These are phyloP conservation scores for Rutstroemia sp. DNA, from an alignment of 2,329 filamentous ascomycete genomes.

Conservation along the genomic window DNA sequence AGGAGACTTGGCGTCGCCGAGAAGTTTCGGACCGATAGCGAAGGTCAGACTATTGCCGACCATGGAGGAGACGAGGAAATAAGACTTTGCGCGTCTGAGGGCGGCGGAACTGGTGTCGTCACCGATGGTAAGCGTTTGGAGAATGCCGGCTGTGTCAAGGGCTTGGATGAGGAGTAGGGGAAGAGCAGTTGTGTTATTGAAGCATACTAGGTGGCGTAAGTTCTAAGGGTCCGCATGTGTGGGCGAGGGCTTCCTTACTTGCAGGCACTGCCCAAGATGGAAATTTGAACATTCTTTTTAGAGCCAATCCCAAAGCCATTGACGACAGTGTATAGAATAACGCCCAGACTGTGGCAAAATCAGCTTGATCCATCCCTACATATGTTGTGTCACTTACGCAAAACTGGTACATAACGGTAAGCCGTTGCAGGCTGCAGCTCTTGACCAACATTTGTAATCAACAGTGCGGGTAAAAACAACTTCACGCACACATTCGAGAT, in stretches of 20 bases:
- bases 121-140: slow-evolving; percentile 38
- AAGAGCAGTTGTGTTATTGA: slow-evolving; percentile 43
- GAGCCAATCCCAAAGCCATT: slow-evolving; percentile 35
- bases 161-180: slow-evolving; percentile 38
- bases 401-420: slow-evolving; percentile 31
- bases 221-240: no score
- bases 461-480: slow-evolving; percentile 39
- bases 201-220: not conserved
- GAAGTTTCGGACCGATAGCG: slow-evolving; percentile 50
- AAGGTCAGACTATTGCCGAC: slow-evolving; percentile 57
- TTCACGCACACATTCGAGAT: slow-evolving; percentile 41
- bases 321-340: slow-evolving; percentile 34
- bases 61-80: slow-evolving; percentile 59
- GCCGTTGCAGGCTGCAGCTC: slow-evolving; percentile 33
- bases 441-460: slow-evolving; percentile 39
- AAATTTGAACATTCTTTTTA: slow-evolving; percentile 33
- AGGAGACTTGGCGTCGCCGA: slow-evolving; percentile 38
- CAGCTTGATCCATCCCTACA: not conserved
- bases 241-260: slow-evolving; percentile 29
- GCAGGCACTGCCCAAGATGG: slow-evolving; percentile 39
- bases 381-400: slow-evolving; percentile 13
- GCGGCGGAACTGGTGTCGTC: slow-evolving; percentile 39
- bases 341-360: slow-evolving; percentile 31
- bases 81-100: slow-evolving; percentile 53
- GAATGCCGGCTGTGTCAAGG: slow-evolving; percentile 39